These are phyloP conservation scores for Fistulifera solaris DNA, from an alignment of 108 stramenopile genomes.

Conservation along the genomic window DNA sequence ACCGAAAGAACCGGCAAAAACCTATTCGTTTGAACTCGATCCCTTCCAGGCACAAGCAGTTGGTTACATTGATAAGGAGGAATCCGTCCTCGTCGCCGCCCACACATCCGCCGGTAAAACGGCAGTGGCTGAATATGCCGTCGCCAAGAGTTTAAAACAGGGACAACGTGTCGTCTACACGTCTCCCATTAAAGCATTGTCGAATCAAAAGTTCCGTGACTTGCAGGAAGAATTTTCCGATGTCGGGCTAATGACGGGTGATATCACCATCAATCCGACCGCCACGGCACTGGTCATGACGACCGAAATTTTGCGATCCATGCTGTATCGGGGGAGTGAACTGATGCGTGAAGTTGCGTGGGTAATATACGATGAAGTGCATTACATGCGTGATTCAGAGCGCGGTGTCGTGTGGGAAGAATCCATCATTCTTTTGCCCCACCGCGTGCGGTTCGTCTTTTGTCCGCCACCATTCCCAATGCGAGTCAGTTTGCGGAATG, in stretches of 20 bases:
- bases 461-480: slow-evolving; percentile 98
- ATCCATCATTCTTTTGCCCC: slow-evolving; percentile 90
- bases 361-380: slow-evolving; percentile 95
- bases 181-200: slow-evolving; percentile 97
- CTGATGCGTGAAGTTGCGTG: slow-evolving; percentile 96
- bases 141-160: slow-evolving; percentile 90
- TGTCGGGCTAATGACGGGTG: slow-evolving; percentile 98
- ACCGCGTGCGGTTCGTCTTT: slow-evolving; percentile 94
- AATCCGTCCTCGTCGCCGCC: slow-evolving; percentile 93
- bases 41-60: slow-evolving; percentile 94
- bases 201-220: slow-evolving; percentile 98
- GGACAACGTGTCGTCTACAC: slow-evolving; percentile 97
- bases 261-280: slow-evolving; percentile 95
- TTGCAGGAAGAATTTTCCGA: slow-evolving; percentile 75
- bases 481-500: slow-evolving; percentile 87
- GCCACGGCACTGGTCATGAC: slow-evolving; percentile 97
- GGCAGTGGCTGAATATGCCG: slow-evolving; percentile 90
- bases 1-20: slow-evolving; percentile 79
- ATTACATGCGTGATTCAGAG: slow-evolving; percentile 99
- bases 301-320: slow-evolving; percentile 95
- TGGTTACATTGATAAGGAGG: slow-evolving; percentile 83
- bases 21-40: slow-evolving; percentile 92
- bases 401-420: slow-evolving; percentile 95
- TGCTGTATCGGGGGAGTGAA: slow-evolving; percentile 99
- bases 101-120: slow-evolving; percentile 94